phyloP scores from a whole-genome alignment of 352 stramenopile genomes.

The Globisporangium paddicum region DNA sequence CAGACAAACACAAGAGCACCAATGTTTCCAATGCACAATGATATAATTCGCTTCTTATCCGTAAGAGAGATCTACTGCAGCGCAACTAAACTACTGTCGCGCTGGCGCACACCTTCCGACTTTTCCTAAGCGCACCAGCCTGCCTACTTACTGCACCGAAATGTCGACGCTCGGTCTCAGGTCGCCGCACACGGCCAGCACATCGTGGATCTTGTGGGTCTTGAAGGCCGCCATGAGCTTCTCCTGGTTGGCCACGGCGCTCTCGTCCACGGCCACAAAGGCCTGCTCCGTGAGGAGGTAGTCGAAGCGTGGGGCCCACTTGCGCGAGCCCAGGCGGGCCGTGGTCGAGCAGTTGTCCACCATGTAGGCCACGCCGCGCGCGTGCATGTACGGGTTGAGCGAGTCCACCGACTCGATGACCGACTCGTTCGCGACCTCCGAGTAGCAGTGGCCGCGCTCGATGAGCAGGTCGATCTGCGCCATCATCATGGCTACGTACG shows the following conservation, averaged over 20 bases:
- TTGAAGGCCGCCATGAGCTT: conserved; percentile 94
- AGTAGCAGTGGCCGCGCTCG: conserved; percentile 95
- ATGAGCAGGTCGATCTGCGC: conserved; percentile 97
- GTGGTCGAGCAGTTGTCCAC: conserved; percentile 99
- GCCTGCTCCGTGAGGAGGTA: conserved; percentile 98
- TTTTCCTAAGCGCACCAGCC: no score
- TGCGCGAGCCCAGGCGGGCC: conserved; percentile 95
- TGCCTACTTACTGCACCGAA: conserved; percentile 61
- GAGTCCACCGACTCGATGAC: conserved; percentile 98
- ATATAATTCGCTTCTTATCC: conserved; percentile 7
- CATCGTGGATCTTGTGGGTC: conserved; percentile 96
- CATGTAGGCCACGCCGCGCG: conserved; percentile 97
- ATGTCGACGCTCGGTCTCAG: conserved; percentile 97
- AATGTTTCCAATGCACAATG: conserved; percentile 3
- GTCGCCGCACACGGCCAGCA: conserved; percentile 93
- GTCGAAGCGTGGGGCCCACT: conserved; percentile 98
- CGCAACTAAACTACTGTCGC: not conserved
- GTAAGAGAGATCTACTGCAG: not conserved
- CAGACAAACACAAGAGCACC: not conserved
- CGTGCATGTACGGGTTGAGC: conserved; percentile 99
- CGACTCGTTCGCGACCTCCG: conserved; percentile 98
- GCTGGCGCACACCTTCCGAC: not conserved
- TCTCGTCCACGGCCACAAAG: conserved; percentile 94
- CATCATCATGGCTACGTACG: conserved; percentile 99
- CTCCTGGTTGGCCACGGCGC: conserved; percentile 78